These are phyloP conservation scores for Ceratobasidium sp. DNA, from an alignment of 1,284 basidiomycete species.

Conservation along the genomic window DNA sequence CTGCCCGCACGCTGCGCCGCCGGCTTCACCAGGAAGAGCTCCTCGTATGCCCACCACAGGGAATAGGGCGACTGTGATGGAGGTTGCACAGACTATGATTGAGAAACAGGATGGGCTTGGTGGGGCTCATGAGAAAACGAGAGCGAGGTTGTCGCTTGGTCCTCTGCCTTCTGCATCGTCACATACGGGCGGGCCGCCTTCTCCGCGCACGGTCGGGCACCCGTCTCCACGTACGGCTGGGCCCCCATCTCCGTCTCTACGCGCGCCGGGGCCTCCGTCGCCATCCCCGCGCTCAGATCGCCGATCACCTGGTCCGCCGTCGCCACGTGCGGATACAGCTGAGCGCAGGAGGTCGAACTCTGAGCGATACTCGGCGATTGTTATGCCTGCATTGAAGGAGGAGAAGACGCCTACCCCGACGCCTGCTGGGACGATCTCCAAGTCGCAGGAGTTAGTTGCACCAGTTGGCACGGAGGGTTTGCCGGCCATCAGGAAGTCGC, in stretches of 20 bases:
- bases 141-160: neutral
- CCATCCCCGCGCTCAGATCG: slow-evolving; percentile 41
- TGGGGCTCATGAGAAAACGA: slow-evolving; percentile 1
- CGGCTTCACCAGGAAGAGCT: slow-evolving; percentile 53
- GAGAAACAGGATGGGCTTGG: slow-evolving; percentile 49
- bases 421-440: slow-evolving; percentile 55
- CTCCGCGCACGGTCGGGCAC: slow-evolving; percentile 40
- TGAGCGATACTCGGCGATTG: slow-evolving; percentile 70
- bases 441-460: slow-evolving; percentile 1
- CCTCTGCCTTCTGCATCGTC: no score
- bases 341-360: slow-evolving; percentile 69
- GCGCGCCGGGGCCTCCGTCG: slow-evolving; percentile 40
- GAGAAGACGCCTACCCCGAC: slow-evolving; percentile 69
- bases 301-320: slow-evolving; percentile 38
- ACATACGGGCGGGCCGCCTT: slow-evolving; percentile 29
- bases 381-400: slow-evolving; percentile 72
- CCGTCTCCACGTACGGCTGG: slow-evolving; percentile 41
- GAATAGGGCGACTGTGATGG: slow-evolving; percentile 76
- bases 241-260: slow-evolving; percentile 20
- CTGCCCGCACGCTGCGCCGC: neutral
- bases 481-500: no score
- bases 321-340: slow-evolving; percentile 42
- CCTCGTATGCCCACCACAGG: slow-evolving; percentile 72
- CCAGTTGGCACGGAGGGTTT: neutral
- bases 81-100: slow-evolving; percentile 71